phyloP scores from a whole-genome alignment of 2,329 filamentous ascomycete species.

The Pseudogymnoascus sp. region DNA sequence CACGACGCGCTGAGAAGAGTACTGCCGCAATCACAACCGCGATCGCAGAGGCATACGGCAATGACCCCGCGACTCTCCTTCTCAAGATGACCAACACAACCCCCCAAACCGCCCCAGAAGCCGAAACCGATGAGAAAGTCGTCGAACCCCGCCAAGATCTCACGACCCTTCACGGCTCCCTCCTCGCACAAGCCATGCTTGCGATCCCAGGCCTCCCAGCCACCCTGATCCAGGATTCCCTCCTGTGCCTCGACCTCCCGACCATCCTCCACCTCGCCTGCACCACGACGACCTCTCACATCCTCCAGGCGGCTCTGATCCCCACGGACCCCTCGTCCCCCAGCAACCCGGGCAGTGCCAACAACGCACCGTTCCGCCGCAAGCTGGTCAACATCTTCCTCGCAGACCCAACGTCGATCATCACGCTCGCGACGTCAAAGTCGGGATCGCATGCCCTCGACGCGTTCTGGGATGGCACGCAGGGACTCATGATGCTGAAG shows the following conservation, averaged over 20 bases:
- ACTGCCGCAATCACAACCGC: slow-evolving; percentile 45
- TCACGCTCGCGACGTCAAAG: slow-evolving; percentile 44
- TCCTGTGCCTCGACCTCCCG: slow-evolving; percentile 52
- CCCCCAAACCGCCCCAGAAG: slow-evolving; percentile 44
- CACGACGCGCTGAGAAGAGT: slow-evolving; percentile 52
- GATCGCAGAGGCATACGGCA: slow-evolving; percentile 49
- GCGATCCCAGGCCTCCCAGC: slow-evolving; percentile 62
- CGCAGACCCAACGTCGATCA: slow-evolving; percentile 13
- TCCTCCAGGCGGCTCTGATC: slow-evolving; percentile 57
- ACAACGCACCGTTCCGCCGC: slow-evolving; percentile 55
- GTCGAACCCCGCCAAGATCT: slow-evolving; percentile 28
- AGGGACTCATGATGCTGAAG: slow-evolving; percentile 58
- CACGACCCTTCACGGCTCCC: slow-evolving; percentile 64
- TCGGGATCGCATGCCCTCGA: slow-evolving; percentile 64
- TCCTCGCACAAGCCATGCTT: slow-evolving; percentile 76
- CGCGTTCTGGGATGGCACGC: slow-evolving; percentile 56
- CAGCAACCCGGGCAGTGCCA: slow-evolving; percentile 30
- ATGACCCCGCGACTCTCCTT: slow-evolving; percentile 44
- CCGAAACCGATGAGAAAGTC: slow-evolving; percentile 19
- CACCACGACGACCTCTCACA: slow-evolving; percentile 46
- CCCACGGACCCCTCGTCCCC: slow-evolving; percentile 40
- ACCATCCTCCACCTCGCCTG: slow-evolving; percentile 57
- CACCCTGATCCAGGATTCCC: slow-evolving; percentile 65
- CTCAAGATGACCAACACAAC: slow-evolving; percentile 52
- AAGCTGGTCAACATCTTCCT: slow-evolving; percentile 56